Evolutionary conservation across 164 flowering plant species (phyloP), one percentile per base, ranked within the genome.

Genomic region (Aristolochia contorta): DNA sequence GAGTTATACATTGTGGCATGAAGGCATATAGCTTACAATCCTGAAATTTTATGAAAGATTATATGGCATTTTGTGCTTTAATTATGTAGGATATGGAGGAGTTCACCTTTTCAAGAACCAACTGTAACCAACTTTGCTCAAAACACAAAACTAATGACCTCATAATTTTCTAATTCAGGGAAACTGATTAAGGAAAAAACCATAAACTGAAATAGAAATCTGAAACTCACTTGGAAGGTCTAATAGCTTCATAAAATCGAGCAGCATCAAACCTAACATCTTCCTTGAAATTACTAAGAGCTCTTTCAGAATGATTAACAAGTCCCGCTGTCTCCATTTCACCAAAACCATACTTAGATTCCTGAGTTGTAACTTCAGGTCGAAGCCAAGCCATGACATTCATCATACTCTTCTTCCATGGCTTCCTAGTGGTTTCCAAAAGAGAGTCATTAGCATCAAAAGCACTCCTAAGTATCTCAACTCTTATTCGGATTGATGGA

Each of bases 331-430:
- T 64, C 23, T 55, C 62, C 15, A 71, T 56, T n/a, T 50, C 63
- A 63, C 43, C 32, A 57, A 70, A 54, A 54, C 93, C 80, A 72
- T 92, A 92, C 63, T 78, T 75, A 47, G 72, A 78, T 71, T 83
- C 91, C 0, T 82, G 82, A 54, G 86, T 79, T 37, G 74, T 69
- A 23, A 82, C 86, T 71, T 92, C 98, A 0, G 98, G 96, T 19
- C 91, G 78, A 27, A 92, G 63, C 98, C 98, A 92, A 66, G 84
- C 75, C 87, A 92, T 92, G 62, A 82, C 80, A 80, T 68, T 80
- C 79, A 84, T 76, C 96, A 89, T 87, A 69, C 98, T 89, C 73
- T 67, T 89, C 57, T 79, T 89, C 98, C 98, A 92, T 1, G 71
- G 64, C 55, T 77, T 74, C 71, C 86, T 79, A 0, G 79, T 63